Evolutionary conservation across 129 eudicot genomes (phyloP).

Genomic region (Cynara cardunculus): DNA sequence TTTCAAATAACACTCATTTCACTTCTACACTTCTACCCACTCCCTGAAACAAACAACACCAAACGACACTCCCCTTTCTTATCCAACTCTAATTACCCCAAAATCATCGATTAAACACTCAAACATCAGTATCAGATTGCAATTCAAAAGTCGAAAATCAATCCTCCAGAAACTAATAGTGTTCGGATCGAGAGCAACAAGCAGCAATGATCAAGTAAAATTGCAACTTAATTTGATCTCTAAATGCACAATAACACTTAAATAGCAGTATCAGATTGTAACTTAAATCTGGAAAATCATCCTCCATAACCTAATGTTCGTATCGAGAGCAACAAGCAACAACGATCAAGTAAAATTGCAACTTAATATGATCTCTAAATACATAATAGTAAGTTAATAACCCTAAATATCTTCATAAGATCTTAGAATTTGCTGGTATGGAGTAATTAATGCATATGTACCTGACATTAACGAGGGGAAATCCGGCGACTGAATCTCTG

Average conservation of each 20-base stretch:
- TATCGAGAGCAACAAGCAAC: not conserved
- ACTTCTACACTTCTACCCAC: not conserved
- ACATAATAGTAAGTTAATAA: not conserved
- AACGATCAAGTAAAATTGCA: not conserved
- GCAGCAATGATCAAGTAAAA: too few relatives aligned
- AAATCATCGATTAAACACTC: not conserved
- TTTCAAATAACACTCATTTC: conserved; percentile 42
- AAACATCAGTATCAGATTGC: not conserved
- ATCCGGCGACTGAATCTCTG: conserved; percentile 12
- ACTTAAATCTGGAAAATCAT: not conserved
- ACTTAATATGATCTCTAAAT: not conserved
- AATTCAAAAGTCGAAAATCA: too few relatives aligned
- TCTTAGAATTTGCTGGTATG: not conserved
- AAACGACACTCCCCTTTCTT: not conserved
- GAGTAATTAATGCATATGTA: not conserved
- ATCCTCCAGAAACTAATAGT: not conserved
- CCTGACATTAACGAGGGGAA: not conserved
- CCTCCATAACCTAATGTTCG: not conserved
- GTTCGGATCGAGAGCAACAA: not conserved
- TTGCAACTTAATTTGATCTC: too few relatives aligned
- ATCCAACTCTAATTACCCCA: not conserved
- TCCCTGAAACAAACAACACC: not conserved
- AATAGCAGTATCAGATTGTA: not conserved
- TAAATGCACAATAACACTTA: too few relatives aligned
- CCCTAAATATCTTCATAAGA: not conserved